Base-by-base conservation (phyloP, 345 rosid genomes). In the Durio zibethinus region DNA sequence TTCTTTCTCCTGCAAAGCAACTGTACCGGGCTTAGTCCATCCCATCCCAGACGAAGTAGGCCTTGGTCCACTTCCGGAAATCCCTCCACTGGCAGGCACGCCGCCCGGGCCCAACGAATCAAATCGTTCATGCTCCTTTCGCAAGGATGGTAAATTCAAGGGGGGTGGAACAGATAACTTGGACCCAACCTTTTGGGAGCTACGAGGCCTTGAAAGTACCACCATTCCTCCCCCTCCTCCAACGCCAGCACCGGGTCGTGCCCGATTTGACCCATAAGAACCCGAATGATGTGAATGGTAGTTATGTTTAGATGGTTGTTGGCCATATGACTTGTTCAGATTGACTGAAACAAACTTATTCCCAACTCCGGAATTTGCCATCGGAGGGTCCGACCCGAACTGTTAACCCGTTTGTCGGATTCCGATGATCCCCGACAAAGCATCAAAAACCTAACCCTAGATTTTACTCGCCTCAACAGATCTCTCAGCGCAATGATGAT, bases 81-180 rank as follows among this genome's bases (percentile, higher is more conserved):
- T 81, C 23, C 93, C 97, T 43, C 95, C 93, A 53, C 87, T 91
- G 47, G 93, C 83, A 67, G 84, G 82, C 60, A 91, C 90, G 48
- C 89, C 85, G 18, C 89, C 83, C 0, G 90, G 73, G 52, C 96
- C 96, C 80, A 85, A 80, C 0, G 91, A 81, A 88, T 97, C 99
- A 75, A 90, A 90, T 67, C 89, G 77, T 83, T 90, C 97, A 68
- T 92, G 98, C 84, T 97, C 99, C 78, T 92, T 96, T 73, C 98
- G 80, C 85, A 94, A 78, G 0, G 98, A 94, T 0, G 99, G 99
- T 77, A 97, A 84, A 87, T 97, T 97, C 97, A 97, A 82, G 87
- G 99, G 99, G 93, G 95, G 97, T 83, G 99, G 99, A 82, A 96
- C 95, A 74, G 98, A 92, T 85, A 96, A 88, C 90, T 92, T 96